Evolutionary conservation across 768 basidiomycete species (phyloP), one percentile per base, ranked within the genome.

Genomic region (Phaeotremella skinneri): DNA sequence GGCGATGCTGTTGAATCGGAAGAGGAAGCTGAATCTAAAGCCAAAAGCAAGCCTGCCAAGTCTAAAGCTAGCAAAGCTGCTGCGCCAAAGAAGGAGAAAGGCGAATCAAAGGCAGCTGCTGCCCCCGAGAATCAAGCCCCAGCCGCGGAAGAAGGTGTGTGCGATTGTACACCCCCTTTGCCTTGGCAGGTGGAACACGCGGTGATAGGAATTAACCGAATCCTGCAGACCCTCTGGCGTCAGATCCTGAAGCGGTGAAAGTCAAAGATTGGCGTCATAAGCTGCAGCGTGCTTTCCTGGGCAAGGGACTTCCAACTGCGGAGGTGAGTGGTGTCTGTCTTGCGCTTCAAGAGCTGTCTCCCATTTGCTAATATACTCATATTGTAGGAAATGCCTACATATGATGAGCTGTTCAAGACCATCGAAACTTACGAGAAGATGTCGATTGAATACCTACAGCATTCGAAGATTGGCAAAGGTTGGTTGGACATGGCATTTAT

Each of bases 181-280:
- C n/a, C n/a, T n/a, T n/a, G n/a, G n/a, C n/a, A n/a, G n/a, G n/a
- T n/a, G n/a, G n/a, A n/a, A n/a, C n/a, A n/a, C n/a, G n/a, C n/a
- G n/a, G n/a, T n/a, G n/a, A n/a, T n/a, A n/a, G n/a, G n/a, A n/a
- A n/a, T n/a, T n/a, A n/a, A n/a, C n/a, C 25, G 42, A 23, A 26
- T 60, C 23, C 14, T 48, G 42, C 47, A 81, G 81, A 80, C 56
- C 80, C 80, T 52, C 62, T 85, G 54, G 77, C 79, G 41, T 79
- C 75, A 49, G 85, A 88, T 74, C 82, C 81, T 1, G 86, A 87
- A 61, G 87, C 85, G 23, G 69, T 79, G 55, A 86, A 87, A 75
- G 90, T 93, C 67, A 86, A 88, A 71, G 88, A 89, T 58, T 94
- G 92, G 91, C 82, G 93, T 65, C 91, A 94, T 76, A 88, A 85